phyloP scores from a whole-genome alignment of 495 filamentous ascomycete species.

The Talaromyces adpressus region DNA sequence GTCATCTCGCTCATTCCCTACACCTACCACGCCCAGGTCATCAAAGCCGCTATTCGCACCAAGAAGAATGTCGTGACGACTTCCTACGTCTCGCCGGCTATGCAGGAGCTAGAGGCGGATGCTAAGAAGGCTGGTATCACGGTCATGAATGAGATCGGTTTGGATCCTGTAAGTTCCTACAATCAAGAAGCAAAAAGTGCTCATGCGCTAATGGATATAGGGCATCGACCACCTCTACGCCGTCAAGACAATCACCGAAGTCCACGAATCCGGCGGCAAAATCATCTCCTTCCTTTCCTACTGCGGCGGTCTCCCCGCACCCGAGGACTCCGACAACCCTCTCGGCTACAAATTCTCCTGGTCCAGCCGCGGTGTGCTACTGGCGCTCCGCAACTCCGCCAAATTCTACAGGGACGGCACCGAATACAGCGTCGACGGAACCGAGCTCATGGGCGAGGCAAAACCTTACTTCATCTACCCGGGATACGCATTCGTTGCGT shows the following conservation, averaged over 20 bases:
- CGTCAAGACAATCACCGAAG: slow-evolving; percentile 77
- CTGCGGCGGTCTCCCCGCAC: slow-evolving; percentile 82
- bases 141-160: slow-evolving; percentile 96
- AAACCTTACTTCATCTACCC: slow-evolving; percentile 91
- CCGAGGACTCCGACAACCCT: slow-evolving; percentile 82
- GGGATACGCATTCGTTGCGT: slow-evolving; percentile 83
- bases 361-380: slow-evolving; percentile 76
- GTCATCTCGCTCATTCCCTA: slow-evolving; percentile 86
- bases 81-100: slow-evolving; percentile 87
- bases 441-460: slow-evolving; percentile 76
- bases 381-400: slow-evolving; percentile 81
- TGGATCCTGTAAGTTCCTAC: slow-evolving; percentile 51
- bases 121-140: slow-evolving; percentile 91
- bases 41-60: slow-evolving; percentile 86
- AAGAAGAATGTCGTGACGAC: slow-evolving; percentile 98
- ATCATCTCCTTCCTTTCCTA: slow-evolving; percentile 76
- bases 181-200: no score
- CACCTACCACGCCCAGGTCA: slow-evolving; percentile 81
- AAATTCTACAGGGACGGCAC: slow-evolving; percentile 77
- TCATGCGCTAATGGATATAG: slow-evolving; percentile 14
- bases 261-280: slow-evolving; percentile 77
- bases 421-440: slow-evolving; percentile 49
- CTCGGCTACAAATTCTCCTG: slow-evolving; percentile 95
- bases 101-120: slow-evolving; percentile 77
- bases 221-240: slow-evolving; percentile 80